Evolutionary conservation across 106 monocot species (phyloP), one percentile per base, ranked within the genome.

Genomic region (Acorus calamus): DNA sequence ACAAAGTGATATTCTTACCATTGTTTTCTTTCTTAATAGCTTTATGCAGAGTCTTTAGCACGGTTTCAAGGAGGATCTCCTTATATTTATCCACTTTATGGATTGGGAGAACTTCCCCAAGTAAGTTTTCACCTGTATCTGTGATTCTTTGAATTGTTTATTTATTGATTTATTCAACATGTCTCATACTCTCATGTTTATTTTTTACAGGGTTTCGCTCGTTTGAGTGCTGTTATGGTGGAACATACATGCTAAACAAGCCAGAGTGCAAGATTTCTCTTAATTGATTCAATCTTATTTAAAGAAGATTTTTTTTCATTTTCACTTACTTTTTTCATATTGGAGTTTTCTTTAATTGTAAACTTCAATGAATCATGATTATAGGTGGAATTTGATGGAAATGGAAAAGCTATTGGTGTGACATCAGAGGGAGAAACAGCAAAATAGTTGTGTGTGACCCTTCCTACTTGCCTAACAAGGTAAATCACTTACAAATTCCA

Each of bases 161-260:
- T 5, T 13, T 2, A 11, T 64, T 14, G 10, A n/a, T 5, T 14
- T 2, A 11, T 64, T 14, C n/a, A n/a, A 56, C 49, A 56, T 12
- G 43, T 57, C 42, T 8, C 11, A 57, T 44, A 49, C 47, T n/a
- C n/a, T 28, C 28, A 28, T 28, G 28, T 28, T 47, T n/a, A n/a
- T n/a, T n/a, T n/a, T 47, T 4, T n/a, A n/a, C n/a, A 92, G 87
- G 92, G 77, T 14, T 92, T 92, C 77, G 91, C 91, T 61, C 84
- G 91, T 56, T 57, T 87, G 67, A 92, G 91, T 81, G 92, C 92
- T 43, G 92, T 92, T 86, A 87, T 75, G 92, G 92, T 58, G 84
- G 92, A 50, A 92, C 92, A 44, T 92, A 92, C 81, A 92, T 92
- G 92, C 84, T 92, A 61, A 81, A 75, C 74, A 86, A 92, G 60